Evolutionary conservation across 202 grass and related monocot genomes (phyloP), one percentile per base, ranked within the genome.

Genomic region (Panicum virgatum): DNA sequence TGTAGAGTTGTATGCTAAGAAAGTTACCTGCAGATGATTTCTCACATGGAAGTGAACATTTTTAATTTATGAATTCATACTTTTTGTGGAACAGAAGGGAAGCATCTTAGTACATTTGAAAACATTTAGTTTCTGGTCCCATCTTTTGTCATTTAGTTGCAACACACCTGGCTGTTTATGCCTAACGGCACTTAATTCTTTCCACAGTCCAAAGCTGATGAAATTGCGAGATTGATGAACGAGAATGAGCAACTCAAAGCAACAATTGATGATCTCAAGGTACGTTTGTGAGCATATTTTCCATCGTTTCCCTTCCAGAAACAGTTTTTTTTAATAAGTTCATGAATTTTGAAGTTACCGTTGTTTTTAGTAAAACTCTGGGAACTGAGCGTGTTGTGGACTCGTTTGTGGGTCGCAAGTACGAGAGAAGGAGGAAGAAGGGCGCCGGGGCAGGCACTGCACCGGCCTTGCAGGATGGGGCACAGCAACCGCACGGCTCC

Each of bases 131-230:
- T 53, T 5, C 38, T 75, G 13, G 12, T 3, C 23, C 25, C 26
- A 68, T 75, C 1, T 71, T 71, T 5, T 61, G 40, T 76, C 69
- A 76, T 75, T 75, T 70, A 3, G 57, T 61, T 53, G 52, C 6
- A 29, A 69, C 20, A 63, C 83, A n/a, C 10, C 12, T 48, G 42
- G 6, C 37, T 66, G 10, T 30, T 74, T 39, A 15, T 57, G 27
- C n/a, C 29, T 83, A 72, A 86, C 53, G 47, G 8, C 20, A 23
- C 57, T 62, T 67, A 20, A 69, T 81, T 86, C 47, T 58, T 87
- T 44, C 74, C 82, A 39, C 91, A 96, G 96, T 92, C 93, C 32
- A 99, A 99, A 87, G 96, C 96, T 84, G 96, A 99, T 86, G 96
- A 96, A 80, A 92, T 99, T 85, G 91, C 93, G 50, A 89, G 88